Conservation (phyloP, 148 eudicot genomes). For the Amaranthus cruentus region DNA sequence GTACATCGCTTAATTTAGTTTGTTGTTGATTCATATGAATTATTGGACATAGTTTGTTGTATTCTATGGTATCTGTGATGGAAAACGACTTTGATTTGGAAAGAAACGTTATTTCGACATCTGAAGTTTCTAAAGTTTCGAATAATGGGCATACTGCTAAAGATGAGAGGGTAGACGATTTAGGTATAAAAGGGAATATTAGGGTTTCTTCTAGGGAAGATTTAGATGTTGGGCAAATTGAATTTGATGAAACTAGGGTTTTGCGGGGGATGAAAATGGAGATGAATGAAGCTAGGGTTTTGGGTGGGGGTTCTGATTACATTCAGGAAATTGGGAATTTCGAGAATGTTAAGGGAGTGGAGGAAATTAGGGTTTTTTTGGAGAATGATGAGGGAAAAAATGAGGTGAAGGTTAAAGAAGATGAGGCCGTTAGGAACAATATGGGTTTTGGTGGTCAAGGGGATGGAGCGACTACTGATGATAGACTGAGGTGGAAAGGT, state of each 20-base stretch:
- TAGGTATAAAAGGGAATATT: slow-evolving; percentile 15
- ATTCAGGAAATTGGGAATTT: slow-evolving; percentile 15
- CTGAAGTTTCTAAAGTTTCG: slow-evolving; percentile 27
- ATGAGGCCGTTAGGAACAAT: not conserved
- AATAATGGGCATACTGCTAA: slow-evolving; percentile 8
- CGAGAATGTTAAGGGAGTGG: slow-evolving; percentile 1
- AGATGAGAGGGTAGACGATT: slow-evolving; percentile 12
- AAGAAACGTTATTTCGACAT: not conserved
- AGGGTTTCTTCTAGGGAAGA: slow-evolving; percentile 25
- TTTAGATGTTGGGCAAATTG: slow-evolving; percentile 3
- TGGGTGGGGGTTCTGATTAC: not conserved
- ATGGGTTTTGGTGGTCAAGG: slow-evolving; percentile 7
- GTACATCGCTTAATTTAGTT: not conserved
- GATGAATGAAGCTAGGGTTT: slow-evolving; percentile 24
- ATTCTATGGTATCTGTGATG: slow-evolving; percentile 22
- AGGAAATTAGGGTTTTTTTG: slow-evolving; percentile 4
- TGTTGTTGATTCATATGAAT: not conserved
- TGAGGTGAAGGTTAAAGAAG: slow-evolving; percentile 18
- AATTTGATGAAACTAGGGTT: slow-evolving; percentile 24
- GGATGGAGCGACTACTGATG: slow-evolving; percentile 1
- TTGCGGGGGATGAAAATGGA: slow-evolving; percentile 10
- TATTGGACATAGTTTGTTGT: not conserved
- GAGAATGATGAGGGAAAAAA: slow-evolving; percentile 9
- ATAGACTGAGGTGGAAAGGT: slow-evolving; percentile 1
- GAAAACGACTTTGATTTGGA: slow-evolving; percentile 30